Evolutionary conservation across 169 alveolate species (phyloP).

Genomic region (Plasmodium vivax): DNA sequence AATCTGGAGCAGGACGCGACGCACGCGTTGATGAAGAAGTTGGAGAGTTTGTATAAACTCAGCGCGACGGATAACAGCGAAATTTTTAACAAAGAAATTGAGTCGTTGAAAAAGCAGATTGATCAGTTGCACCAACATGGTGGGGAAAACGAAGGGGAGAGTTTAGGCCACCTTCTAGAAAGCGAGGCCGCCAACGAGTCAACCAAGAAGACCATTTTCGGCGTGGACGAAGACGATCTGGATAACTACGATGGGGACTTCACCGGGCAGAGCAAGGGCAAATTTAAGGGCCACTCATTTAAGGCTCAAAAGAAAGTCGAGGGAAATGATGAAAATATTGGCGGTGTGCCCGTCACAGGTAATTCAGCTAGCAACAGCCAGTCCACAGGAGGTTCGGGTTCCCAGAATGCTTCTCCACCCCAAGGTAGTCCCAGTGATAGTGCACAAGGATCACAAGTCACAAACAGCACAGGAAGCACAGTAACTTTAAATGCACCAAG

Average conservation of each 20-base stretch:
- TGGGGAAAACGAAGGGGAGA: not conserved
- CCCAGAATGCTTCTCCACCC: too few species aligned
- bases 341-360: not conserved
- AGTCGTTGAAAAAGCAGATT: slow-evolving; percentile 6
- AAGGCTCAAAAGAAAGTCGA: not conserved
- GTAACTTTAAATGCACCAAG: too few species aligned
- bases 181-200: not conserved
- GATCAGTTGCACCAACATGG: not conserved
- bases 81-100: not conserved
- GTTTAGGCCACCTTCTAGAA: not conserved
- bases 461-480: too few species aligned
- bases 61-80: not conserved
- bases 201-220: not conserved
- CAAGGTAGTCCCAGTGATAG: too few species aligned
- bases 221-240: slow-evolving; percentile 6
- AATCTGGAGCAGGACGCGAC: not conserved
- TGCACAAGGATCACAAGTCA: too few species aligned
- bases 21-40: not conserved
- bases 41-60: not conserved
- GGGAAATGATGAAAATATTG: not conserved
- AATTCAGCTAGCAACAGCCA: too few species aligned
- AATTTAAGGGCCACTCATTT: not conserved
- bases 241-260: not conserved
- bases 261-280: not conserved
- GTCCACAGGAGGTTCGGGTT: too few species aligned